Base-by-base conservation (phyloP, 768 basidiomycete genomes). In the Rhizopogon salebrosus region DNA sequence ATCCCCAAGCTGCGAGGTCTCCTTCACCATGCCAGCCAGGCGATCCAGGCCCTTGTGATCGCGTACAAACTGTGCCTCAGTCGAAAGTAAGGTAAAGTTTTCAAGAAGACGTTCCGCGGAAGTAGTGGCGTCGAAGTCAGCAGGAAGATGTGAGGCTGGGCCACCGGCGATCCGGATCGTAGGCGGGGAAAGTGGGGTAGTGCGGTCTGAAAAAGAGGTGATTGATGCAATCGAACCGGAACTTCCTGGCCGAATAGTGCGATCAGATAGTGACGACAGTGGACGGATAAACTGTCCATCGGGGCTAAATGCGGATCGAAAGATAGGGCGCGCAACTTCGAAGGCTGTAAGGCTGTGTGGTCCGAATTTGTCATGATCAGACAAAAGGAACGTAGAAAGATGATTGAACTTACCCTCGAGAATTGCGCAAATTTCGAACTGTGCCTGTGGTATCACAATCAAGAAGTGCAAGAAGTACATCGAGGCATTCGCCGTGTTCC, bases 311-410 rank as follows among this genome's bases (percentile, higher is more conserved):
- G 79, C 82, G 16, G 62, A 60, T n/a, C 80, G 78, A 54, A 86
- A 85, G 55, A 87, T 82, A 9, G 83, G 80, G 64, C 80, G 81
- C 23, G 80, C 81, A 8, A 89, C 80, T 54, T 89, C 84, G 34
- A 81, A 59, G 14, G 88, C 78, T 7, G 85, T 89, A 31, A 89
- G 68, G 23, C 84, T 86, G 53, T 86, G 53, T 24, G 49, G 31
- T 11, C 31, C 23, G n/a, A 37, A 27, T 35, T 23, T 51, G 26
- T 24, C 42, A 42, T 50, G 57, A 49, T 35, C 31, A 7, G 14
- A 22, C 27, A 5, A 40, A 14, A 6, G 13, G 7, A 54, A 41
- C 48, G 52, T n/a, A 31, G 37, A 22, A 53, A 36, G 11, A 38
- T 7, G 26, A 52, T 27, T 13, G 37, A 37, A 71, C 85, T 35